Percentiles rank a stretch among this genome's conserved stretches.
Conservation (phyloP, 202 grass and related monocot genomes). For the Panicum virgatum region DNA sequence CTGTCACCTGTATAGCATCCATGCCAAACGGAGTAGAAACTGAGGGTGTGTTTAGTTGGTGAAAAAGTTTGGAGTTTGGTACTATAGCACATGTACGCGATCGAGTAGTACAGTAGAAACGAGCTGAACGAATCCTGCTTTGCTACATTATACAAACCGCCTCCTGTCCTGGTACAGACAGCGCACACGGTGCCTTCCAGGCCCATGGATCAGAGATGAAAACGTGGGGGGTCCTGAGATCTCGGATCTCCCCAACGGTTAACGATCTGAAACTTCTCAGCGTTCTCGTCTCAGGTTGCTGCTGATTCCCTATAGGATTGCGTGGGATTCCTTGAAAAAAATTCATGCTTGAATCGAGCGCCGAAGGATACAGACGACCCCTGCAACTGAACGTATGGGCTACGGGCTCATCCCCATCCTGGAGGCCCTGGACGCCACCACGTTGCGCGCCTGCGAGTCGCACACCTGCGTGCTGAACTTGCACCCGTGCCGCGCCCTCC, state of each 20-base stretch:
- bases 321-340: background rate
- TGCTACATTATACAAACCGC: background rate
- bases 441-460: constrained; percentile 79
- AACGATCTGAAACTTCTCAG: background rate
- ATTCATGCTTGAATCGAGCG: background rate
- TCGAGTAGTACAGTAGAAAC: background rate
- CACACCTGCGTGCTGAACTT: constrained; percentile 93
- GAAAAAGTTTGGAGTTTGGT: no score
- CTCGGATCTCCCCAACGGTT: background rate
- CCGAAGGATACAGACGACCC: background rate
- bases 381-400: background rate
- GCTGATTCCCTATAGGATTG: background rate
- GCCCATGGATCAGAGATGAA: constrained; percentile 1
- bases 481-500: constrained; percentile 68
- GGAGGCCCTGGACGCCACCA: constrained; percentile 61
- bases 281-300: constrained; percentile 8
- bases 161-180: no score
- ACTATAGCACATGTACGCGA: background rate
- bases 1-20: background rate
- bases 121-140: no score
- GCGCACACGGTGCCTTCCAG: background rate
- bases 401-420: constrained; percentile 69
- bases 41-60: background rate
- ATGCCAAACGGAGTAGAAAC: background rate
- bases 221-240: background rate